Evolutionary conservation across 2,329 filamentous ascomycete genomes (phyloP), one percentile per base, ranked within the genome.

Genomic region (Cercospora sp.): DNA sequence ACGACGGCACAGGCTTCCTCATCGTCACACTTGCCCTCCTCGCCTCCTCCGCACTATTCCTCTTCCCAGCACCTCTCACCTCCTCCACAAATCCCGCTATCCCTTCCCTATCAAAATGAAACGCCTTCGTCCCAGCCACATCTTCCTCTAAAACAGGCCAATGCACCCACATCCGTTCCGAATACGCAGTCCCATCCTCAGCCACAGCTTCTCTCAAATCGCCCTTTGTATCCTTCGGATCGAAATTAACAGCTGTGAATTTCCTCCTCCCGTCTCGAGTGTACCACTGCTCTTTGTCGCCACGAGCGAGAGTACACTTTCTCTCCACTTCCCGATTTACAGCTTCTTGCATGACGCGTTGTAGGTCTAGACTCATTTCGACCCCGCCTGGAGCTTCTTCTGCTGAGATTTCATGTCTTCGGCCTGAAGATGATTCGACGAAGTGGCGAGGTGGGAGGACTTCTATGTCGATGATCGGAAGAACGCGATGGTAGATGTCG

Each of bases 361-460:
- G 73, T 1, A 76, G 68, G 42, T 75, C 73, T 5, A 70, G 59
- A 12, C 67, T 62, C 13, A 62, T 61, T 18, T 71, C 71, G 18
- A 69, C 63, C 0, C 69, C 68, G 8, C 55, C 63, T 1, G 68
- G 68, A 3, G 67, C 69, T 45, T 81, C 73, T 6, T 78, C 76
- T n/a, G 79, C 83, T 1, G 81, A 76, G 7, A 87, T 81, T 70
- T 86, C 84, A 13, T 79, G 75, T 7, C 84, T 76, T 1, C 77
- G 77, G 12, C 73, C 74, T 16, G 76, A 71, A 4, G 79, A 81
- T 36, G 64, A 48, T 23, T 62, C 63, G 2, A 84, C 77, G 75
- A 84, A 87, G 73, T 87, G 85, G 10, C 83, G 81, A 0, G 85
- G 77, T 1, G 85, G 84, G 0, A 87, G 78, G 9, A 87, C 80